These are phyloP conservation scores for Sporothrix variecibatus DNA, from an alignment of 2,329 filamentous ascomycete species.

Conservation along the genomic window DNA sequence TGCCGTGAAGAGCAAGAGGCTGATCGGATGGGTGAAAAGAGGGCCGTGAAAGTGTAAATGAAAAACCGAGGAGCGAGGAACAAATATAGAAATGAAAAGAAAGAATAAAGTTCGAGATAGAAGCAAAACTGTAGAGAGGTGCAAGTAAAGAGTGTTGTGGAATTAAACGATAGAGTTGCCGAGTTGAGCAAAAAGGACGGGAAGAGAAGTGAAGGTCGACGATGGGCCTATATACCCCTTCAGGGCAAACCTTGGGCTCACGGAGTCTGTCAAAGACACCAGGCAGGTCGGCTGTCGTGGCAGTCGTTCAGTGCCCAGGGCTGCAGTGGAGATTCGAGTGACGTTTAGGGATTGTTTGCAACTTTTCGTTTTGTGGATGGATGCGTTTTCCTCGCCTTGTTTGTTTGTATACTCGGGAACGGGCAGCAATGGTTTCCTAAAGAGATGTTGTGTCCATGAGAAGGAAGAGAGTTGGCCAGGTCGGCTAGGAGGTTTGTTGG, in stretches of 20 bases:
- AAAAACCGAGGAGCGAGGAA: neutral
- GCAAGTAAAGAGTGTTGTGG: neutral
- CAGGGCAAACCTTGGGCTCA: slow-evolving; percentile 24
- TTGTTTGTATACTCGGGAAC: slow-evolving; percentile 22
- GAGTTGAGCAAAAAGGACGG: neutral
- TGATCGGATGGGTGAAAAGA: neutral
- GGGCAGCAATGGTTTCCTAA: slow-evolving; percentile 22
- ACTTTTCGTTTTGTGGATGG: slow-evolving; percentile 5
- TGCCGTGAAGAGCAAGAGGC: neutral
- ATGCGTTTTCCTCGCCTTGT: slow-evolving; percentile 18
- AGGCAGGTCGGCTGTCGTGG: slow-evolving; percentile 28
- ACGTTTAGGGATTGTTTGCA: slow-evolving; percentile 10
- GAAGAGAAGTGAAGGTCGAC: slow-evolving; percentile 17
- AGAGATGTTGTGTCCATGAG: slow-evolving; percentile 13
- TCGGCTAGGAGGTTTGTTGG: neutral
- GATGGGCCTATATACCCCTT: slow-evolving; percentile 28
- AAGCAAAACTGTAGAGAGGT: neutral
- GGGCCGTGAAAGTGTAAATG: neutral
- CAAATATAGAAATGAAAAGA: neutral
- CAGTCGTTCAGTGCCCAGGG: slow-evolving; percentile 25
- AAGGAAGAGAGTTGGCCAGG: slow-evolving; percentile 1
- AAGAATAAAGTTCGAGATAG: neutral
- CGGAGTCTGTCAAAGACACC: slow-evolving; percentile 20
- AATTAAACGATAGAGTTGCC: neutral
- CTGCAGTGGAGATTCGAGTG: slow-evolving; percentile 25